Conservation (phyloP, 169 alveolate species). For the Fabrea salina region DNA sequence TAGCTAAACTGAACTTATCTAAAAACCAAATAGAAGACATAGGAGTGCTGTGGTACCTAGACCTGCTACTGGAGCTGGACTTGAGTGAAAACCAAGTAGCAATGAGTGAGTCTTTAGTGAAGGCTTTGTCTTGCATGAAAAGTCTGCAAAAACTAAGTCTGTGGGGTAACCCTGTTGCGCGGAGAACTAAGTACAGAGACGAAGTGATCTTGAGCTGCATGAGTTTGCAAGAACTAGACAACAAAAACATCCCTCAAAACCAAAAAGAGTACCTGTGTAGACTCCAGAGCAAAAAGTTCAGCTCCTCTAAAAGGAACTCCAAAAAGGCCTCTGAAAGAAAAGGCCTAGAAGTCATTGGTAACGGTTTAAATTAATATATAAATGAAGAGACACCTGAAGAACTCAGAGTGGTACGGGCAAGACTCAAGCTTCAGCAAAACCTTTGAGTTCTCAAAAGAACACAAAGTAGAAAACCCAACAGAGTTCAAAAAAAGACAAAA, state of each 20-base stretch:
- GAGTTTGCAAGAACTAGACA: slow-evolving; percentile 12
- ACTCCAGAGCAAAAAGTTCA: neutral
- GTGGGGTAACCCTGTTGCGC: neutral
- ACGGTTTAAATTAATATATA: no score
- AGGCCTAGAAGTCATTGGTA: no score
- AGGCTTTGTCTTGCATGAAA: neutral
- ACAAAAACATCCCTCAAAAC: neutral
- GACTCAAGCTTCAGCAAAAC: no score
- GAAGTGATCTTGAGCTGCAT: neutral
- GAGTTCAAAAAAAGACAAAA: no score
- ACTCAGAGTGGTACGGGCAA: no score
- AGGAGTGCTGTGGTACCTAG: neutral
- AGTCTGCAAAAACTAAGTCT: neutral
- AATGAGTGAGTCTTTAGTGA: neutral
- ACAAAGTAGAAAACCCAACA: no score
- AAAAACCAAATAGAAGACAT: slow-evolving; percentile 19
- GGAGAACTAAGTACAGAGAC: slow-evolving; percentile 14
- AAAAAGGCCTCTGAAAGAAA: no score
- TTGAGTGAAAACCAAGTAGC: neutral
- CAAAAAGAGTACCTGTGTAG: slow-evolving; percentile 26
- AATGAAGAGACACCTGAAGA: no score
- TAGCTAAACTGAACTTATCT: neutral
- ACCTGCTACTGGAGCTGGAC: slow-evolving; percentile 1
- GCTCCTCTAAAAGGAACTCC: no score
- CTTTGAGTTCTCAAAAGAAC: no score